Evolutionary conservation across 2,329 filamentous ascomycete genomes (phyloP), one percentile per base, ranked within the genome.

Genomic region (Phialophora tarda): DNA sequence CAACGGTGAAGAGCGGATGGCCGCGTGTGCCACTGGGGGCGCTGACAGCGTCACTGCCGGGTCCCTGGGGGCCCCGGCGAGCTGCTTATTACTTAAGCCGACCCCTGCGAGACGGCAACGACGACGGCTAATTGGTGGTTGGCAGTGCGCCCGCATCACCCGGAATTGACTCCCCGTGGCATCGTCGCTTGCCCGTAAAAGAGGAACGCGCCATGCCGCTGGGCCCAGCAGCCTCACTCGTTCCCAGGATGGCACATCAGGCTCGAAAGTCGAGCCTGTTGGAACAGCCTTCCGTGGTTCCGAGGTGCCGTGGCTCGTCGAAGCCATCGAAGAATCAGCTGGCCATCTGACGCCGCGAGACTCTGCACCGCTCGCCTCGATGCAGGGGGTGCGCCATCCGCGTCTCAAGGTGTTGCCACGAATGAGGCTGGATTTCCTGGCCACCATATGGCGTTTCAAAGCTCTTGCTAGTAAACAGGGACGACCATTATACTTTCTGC

Each of bases 361-460:
- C 41, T 11, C 7, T 61, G 32, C 26, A n/a, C 26, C 30, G n/a
- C 48, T 41, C 30, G 47, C 32, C 34, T 61, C 48, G 24, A 54
- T 32, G 48, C 59, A 61, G 59, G 58, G 58, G 59, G 59, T 41
- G 59, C 32, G 21, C 23, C 47, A 61, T 53, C 23, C 6, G 24
- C 23, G 59, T 61, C 34, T 41, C 59, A 41, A 41, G 21, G 12
- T 21, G 38, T 54, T 5, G 30, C 48, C 23, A 38, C 11, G n/a
- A 38, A 44, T 41, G 44, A 61, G 59, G 59, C 59, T 61, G 59
- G 12, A 38, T n/a, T 61, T 61, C 59, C 59, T 61, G 7, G 47
- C 59, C 59, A 61, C 24, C 11, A 28, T 23, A 51, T 17, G 24
- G 21, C 21, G 48, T 28, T 51, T 51, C 48, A 51, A 21, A 51